Evolutionary conservation across 345 rosid genomes (phyloP).

Genomic region (Turritis glabra): DNA sequence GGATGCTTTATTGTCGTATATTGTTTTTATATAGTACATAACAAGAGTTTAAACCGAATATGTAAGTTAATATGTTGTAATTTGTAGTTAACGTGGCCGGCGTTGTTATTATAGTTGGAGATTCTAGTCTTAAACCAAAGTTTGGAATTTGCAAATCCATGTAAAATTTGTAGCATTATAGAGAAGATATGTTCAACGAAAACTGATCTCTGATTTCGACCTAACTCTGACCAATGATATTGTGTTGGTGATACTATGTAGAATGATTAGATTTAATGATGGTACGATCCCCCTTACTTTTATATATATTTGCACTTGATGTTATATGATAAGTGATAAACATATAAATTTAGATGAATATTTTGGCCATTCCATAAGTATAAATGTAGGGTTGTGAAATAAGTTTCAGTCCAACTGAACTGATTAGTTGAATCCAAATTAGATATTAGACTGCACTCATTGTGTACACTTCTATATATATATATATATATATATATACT

Average conservation of each 20-base stretch:
- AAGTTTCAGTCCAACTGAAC: neutral
- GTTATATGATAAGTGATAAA: neutral
- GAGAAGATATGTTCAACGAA: neutral
- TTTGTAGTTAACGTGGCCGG: neutral
- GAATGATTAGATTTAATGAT: neutral
- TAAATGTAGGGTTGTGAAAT: neutral
- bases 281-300: conserved; percentile 1
- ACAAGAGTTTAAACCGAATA: neutral
- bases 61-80: neutral
- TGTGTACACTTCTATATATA: neutral
- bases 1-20: neutral
- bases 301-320: neutral
- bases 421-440: neutral
- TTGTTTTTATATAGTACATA: neutral
- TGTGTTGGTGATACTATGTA: conserved; percentile 6
- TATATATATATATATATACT: neutral
- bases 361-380: neutral
- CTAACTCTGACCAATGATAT: neutral
- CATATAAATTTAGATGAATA: neutral
- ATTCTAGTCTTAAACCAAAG: neutral
- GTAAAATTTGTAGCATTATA: neutral
- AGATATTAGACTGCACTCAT: neutral
- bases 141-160: conserved; percentile 14
- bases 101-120: neutral
- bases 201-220: neutral